Conservation (phyloP, 202 grass and related monocot genomes). For the Zizania palustris region DNA sequence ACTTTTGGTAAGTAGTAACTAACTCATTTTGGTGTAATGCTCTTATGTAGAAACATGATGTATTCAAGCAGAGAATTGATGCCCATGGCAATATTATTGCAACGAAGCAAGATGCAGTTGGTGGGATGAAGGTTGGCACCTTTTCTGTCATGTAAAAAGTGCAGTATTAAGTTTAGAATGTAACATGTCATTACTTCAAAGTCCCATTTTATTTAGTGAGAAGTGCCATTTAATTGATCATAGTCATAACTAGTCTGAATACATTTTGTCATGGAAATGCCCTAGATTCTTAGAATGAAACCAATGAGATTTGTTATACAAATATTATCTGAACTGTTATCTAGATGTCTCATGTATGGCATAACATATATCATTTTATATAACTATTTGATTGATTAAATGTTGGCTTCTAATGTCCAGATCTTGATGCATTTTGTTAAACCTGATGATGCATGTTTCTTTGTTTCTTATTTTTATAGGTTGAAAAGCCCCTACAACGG, state of each 20-base stretch:
- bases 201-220: not conserved
- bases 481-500: constrained; percentile 84
- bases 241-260: constrained; percentile 6
- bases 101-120: constrained; percentile 76
- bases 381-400: not conserved
- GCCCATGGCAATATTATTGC: constrained; percentile 75
- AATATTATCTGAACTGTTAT: constrained; percentile 11
- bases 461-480: constrained; percentile 53
- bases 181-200: constrained; percentile 11
- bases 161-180: not conserved
- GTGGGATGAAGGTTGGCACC: constrained; percentile 67
- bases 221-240: not conserved
- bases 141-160: constrained; percentile 28
- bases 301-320: constrained; percentile 19
- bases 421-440: constrained; percentile 32
- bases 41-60: constrained; percentile 81
- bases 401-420: not conserved
- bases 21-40: constrained; percentile 36
- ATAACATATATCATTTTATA: not conserved
- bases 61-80: constrained; percentile 88
- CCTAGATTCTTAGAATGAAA: constrained; percentile 25
- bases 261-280: constrained; percentile 24
- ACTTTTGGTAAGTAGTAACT: constrained; percentile 12
- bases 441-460: constrained; percentile 28
- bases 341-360: not conserved